A percentile compares a stretch with the other conserved stretches of the same genome.
Evolutionary conservation across 139 green algal species (phyloP).

Genomic region (Volvox africanus): DNA sequence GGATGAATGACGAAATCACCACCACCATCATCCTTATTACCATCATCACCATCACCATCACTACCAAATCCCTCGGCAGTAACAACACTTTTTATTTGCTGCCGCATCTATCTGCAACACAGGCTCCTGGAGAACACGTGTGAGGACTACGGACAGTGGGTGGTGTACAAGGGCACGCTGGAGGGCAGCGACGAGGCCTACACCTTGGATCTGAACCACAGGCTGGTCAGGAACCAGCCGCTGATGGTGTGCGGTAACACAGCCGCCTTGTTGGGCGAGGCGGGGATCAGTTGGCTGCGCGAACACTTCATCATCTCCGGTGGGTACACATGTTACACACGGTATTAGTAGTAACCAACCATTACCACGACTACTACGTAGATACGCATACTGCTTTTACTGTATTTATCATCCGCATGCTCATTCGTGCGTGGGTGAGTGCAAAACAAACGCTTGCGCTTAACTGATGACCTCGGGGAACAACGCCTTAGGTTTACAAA

Average conservation of each 20-base stretch:
- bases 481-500: too few relatives aligned
- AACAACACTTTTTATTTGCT: neutral
- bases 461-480: too few relatives aligned
- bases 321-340: too few relatives aligned
- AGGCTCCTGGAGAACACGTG: neutral
- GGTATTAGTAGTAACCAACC: too few relatives aligned
- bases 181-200: constrained; percentile 8
- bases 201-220: neutral
- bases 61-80: too few relatives aligned
- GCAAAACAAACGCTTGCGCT: too few relatives aligned
- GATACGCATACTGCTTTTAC: too few relatives aligned
- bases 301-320: neutral
- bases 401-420: too few relatives aligned
- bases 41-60: too few relatives aligned
- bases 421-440: neutral
- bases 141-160: constrained; percentile 22
- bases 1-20: too few relatives aligned
- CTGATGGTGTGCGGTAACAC: constrained; percentile 38
- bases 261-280: constrained; percentile 16
- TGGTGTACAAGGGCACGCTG: constrained; percentile 22
- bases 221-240: neutral
- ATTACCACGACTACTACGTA: too few relatives aligned
- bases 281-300: neutral
- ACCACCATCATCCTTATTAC: too few relatives aligned
- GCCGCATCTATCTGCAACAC: neutral